Evolutionary conservation across 805 yeast genomes (phyloP).

Genomic region (Yamadazyma sp.): DNA sequence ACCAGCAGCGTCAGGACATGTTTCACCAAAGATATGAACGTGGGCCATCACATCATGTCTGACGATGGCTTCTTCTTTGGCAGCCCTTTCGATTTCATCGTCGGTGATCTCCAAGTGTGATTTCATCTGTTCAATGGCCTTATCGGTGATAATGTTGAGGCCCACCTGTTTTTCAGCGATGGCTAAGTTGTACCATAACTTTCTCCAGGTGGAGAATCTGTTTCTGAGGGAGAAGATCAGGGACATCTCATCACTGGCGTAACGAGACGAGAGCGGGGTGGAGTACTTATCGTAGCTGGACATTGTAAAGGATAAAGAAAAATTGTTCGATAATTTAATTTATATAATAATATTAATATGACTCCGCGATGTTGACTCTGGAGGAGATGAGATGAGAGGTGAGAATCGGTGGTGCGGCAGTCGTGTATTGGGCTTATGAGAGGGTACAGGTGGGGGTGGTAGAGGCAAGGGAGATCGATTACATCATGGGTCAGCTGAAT

Average conservation of each 20-base stretch:
- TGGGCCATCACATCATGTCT: slow-evolving; percentile 99
- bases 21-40: slow-evolving; percentile 90
- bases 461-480: too few relatives aligned
- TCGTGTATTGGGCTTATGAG: too few relatives aligned
- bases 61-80: slow-evolving; percentile 93
- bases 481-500: too few relatives aligned
- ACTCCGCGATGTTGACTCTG: slow-evolving; percentile 14
- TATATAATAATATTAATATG: too few relatives aligned
- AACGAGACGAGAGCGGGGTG: slow-evolving; percentile 94
- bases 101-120: slow-evolving; percentile 80
- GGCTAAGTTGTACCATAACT: slow-evolving; percentile 92
- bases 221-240: slow-evolving; percentile 86
- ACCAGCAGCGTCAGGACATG: slow-evolving; percentile 95
- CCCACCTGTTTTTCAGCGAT: slow-evolving; percentile 94
- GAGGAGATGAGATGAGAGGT: slow-evolving; percentile 5
- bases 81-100: slow-evolving; percentile 86
- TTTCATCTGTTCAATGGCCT: slow-evolving; percentile 86
- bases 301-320: too few relatives aligned
- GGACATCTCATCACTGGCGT: slow-evolving; percentile 98
- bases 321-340: slow-evolving; percentile 3
- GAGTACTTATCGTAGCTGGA: slow-evolving; percentile 69
- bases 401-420: too few relatives aligned
- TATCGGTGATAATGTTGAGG: slow-evolving; percentile 77
- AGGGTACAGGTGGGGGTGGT: neutral
- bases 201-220: slow-evolving; percentile 98